Evolutionary conservation across 805 yeast species (phyloP).

Genomic region (Blastobotrys muscicola): DNA sequence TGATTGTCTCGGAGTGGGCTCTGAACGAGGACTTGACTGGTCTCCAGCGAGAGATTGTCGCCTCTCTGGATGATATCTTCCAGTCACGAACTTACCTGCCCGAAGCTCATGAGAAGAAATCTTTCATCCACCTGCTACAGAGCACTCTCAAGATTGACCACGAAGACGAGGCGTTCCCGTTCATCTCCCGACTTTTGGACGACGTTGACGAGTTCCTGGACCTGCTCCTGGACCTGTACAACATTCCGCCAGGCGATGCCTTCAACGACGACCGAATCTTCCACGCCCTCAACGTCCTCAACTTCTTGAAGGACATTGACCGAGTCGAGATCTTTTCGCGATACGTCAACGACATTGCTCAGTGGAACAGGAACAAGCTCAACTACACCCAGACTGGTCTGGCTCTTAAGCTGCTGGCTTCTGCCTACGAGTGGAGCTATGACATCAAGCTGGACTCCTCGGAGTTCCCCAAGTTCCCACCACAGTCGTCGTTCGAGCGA

Average conservation of each 20-base stretch:
- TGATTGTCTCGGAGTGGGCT: constrained; percentile 57
- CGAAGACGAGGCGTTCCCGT: constrained; percentile 54
- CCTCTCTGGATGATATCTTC: constrained; percentile 58
- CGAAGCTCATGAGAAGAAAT: constrained; percentile 41
- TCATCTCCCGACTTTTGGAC: constrained; percentile 41
- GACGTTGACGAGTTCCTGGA: constrained; percentile 43
- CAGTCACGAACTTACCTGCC: constrained; percentile 50
- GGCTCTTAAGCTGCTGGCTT: constrained; percentile 65
- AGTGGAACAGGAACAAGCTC: constrained; percentile 46
- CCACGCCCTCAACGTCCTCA: constrained; percentile 65
- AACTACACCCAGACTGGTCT: constrained; percentile 78
- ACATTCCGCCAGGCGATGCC: constrained; percentile 72
- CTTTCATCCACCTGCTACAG: constrained; percentile 43
- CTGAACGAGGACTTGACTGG: constrained; percentile 48
- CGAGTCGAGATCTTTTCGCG: constrained; percentile 72
- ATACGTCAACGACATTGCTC: constrained; percentile 67
- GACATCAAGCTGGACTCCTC: constrained; percentile 46
- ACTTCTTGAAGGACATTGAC: constrained; percentile 66
- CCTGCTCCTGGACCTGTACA: constrained; percentile 54
- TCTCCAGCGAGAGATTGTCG: constrained; percentile 52
- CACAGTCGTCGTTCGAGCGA: constrained; percentile 70
- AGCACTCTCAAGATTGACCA: constrained; percentile 44
- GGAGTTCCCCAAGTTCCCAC: constrained; percentile 62
- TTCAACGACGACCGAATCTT: constrained; percentile 82
- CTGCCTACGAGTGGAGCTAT: constrained; percentile 57